Conservation (phyloP, 1,284 basidiomycete species). For the Cryptococcus sp. region DNA sequence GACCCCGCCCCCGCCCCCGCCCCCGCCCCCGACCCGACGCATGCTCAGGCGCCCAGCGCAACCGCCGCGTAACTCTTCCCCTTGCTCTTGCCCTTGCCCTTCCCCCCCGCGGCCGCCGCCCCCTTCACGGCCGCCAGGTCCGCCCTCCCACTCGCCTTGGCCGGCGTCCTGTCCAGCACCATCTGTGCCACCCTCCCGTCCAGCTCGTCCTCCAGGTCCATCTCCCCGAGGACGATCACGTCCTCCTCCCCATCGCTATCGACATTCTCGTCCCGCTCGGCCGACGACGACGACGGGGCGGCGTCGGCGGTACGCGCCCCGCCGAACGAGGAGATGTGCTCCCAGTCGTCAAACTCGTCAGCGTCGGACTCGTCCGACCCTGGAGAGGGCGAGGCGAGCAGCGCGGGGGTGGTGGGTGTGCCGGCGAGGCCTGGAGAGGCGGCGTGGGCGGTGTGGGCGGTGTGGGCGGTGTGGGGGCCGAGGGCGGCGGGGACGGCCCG, state of each 20-base stretch:
- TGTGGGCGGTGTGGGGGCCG: neutral
- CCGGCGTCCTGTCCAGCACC: neutral
- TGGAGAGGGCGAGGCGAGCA: constrained; percentile 9
- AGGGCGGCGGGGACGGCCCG: neutral
- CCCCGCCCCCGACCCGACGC: too few relatives aligned
- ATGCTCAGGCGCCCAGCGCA: neutral
- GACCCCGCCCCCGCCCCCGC: too few relatives aligned
- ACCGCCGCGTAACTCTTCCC: neutral
- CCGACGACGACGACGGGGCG: neutral
- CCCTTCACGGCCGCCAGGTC: neutral
- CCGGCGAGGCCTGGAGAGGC: constrained; percentile 3
- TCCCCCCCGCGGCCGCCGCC: neutral
- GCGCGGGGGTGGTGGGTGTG: constrained; percentile 24
- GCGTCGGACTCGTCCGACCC: constrained; percentile 16
- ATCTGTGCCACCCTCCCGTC: neutral
- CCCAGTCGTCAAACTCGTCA: constrained; percentile 39
- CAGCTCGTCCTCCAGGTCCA: constrained; percentile 34
- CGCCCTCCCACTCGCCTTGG: neutral
- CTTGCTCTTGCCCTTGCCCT: neutral
- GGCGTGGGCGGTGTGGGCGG: neutral
- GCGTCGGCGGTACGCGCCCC: too few relatives aligned
- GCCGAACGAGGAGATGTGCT: constrained; percentile 25
- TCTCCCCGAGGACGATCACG: constrained; percentile 38
- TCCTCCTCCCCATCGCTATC: constrained; percentile 30
- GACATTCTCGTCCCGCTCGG: constrained; percentile 10